Evolutionary conservation across 2,329 filamentous ascomycete species (phyloP), one percentile per base, ranked within the genome.

Genomic region (Fulvia fulva): DNA sequence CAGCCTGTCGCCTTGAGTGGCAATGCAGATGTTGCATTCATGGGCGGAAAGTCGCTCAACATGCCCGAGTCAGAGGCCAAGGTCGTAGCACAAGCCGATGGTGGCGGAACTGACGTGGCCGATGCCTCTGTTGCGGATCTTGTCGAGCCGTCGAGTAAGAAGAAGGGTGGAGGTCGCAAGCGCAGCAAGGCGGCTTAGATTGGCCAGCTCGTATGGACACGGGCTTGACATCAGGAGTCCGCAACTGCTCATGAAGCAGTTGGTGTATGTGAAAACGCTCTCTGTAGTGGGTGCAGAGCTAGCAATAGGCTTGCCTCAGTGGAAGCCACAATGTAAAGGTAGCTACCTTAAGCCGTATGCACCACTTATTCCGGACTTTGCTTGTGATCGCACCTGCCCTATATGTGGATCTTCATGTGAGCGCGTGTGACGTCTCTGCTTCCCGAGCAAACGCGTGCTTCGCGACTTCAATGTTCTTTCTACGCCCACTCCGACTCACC

Each of bases 111-210:
- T 41, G 12, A 7, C n/a, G 37, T n/a, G 14, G 16, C 19, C 14
- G 37, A 41, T 16, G 16, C 8, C 16, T 19, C 16, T 41, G 37
- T 41, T n/a, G 8, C 37, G 19, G 37, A 41, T n/a, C 37, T 41
- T 5, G 37, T 41, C 14, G 37, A 41, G 37, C 37, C 37, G 21
- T 37, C 32, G 30, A 53, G 28, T 21, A 43, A 25, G 34, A 53
- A 53, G 51, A 53, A 28, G 21, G 34, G 23, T 43, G 34, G 51
- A 25, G 32, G 51, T 44, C 32, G 51, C 16, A 53, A 53, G 50
- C 26, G 34, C n/a, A 53, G 4, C 43, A 28, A 53, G 51, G 37
- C 37, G 3, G 14, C 37, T 7, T 41, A 41, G 37, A 32, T 9
- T 32, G 28, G 28, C n/a, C n/a, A n/a, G n/a, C n/a, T n/a, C n/a